Base-by-base conservation (phyloP, 805 yeast species). In the Metschnikowia picachoensis region DNA sequence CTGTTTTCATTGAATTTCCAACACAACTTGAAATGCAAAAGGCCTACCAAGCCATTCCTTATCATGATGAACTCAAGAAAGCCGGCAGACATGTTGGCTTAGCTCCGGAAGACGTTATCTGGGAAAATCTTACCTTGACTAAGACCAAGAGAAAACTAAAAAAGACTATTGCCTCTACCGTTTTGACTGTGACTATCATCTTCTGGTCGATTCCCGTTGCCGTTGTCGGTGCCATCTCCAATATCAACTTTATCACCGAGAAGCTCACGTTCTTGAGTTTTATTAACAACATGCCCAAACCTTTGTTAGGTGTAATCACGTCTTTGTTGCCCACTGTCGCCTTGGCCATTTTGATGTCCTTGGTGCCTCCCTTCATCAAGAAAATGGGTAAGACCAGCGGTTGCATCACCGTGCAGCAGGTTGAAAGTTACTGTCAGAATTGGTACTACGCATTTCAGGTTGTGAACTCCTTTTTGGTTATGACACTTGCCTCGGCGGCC, bases 131-230 rank as follows among this genome's bases (percentile, higher is more conserved):
- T 56, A 73, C 83, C 27, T 66, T 83, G 58, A 69, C 79, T 10
- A 75, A 80, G 63, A 67, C 68, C 50, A 76, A 74, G 59, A 80
- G 96, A 65, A 62, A 74, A 37, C 51, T 77, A 17, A 84, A 82
- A 69, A 75, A 73, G 47, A 46, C 77, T 20, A 68, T 77, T 44
- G 92, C 95, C 1, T 74, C 72, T 45, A 72, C 87, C 13, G 69
- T 89, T 41, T 73, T 86, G 59, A 80, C 86, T 25, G 58, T 79
- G 48, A 70, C 84, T 66, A 81, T 92, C 50, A 79, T 92, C 39
- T 89, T 90, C 68, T 92, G 98, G 98, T 83, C 96, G 36, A 82
- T 92, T 57, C 99, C 99, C 9, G 97, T 92, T 34, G 96, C 97
- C n/a, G 90, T 89, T 59, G 96, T 92, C 42, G 98, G 98, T 79